A percentile compares a stretch with the other conserved stretches of the same genome.
Evolutionary conservation across 164 flowering plant species (phyloP).

Genomic region (Nelumbo lutea): DNA sequence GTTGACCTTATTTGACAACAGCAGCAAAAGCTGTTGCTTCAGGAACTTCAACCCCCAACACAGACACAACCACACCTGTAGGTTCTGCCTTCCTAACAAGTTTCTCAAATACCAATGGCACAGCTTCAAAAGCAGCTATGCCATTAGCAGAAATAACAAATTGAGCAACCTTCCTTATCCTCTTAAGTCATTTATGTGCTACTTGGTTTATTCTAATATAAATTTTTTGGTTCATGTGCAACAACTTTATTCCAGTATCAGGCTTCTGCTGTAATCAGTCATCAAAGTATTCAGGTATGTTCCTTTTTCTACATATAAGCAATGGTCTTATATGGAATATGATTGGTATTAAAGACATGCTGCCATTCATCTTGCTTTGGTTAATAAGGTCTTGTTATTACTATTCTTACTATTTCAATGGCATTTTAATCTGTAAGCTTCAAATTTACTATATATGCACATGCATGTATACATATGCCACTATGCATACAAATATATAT

Average conservation of each 20-base stretch:
- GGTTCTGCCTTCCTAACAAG: conserved; percentile 39
- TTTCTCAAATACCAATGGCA: conserved; percentile 41
- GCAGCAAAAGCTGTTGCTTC: conserved; percentile 35
- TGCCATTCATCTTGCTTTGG: too few relatives aligned
- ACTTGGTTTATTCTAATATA: background rate
- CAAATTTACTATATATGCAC: too few relatives aligned
- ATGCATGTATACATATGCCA: too few relatives aligned
- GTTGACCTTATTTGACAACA: conserved; percentile 46
- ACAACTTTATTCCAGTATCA: conserved; percentile 53
- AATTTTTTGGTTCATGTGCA: conserved; percentile 1
- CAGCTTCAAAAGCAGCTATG: conserved; percentile 45
- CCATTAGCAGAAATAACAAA: conserved; percentile 40
- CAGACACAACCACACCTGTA: conserved; percentile 24
- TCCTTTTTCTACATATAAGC: background rate
- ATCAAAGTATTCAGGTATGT: conserved; percentile 45
- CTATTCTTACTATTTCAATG: too few relatives aligned
- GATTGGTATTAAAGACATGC: background rate
- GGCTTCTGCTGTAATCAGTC: conserved; percentile 37
- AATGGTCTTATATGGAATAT: background rate
- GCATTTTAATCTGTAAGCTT: too few relatives aligned
- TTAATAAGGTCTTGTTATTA: too few relatives aligned
- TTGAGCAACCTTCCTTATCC: conserved; percentile 35
- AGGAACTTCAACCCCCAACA: conserved; percentile 40
- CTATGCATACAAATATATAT: too few relatives aligned
- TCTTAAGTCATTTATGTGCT: conserved; percentile 39